These are phyloP conservation scores for Nelumbo lutea DNA, from an alignment of 164 flowering plant species.

Conservation along the genomic window DNA sequence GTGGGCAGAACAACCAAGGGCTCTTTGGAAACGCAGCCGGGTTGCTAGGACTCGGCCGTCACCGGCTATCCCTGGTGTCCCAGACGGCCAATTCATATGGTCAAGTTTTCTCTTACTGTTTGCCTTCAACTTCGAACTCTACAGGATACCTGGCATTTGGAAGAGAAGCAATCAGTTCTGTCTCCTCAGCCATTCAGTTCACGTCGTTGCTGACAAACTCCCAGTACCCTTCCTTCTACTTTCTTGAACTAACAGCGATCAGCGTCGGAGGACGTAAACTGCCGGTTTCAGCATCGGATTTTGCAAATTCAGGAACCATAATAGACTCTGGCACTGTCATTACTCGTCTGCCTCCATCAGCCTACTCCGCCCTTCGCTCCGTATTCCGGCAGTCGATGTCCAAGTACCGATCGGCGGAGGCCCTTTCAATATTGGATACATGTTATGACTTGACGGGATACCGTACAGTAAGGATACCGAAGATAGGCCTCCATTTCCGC, in stretches of 20 bases:
- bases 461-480: neutral
- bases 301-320: slow-evolving; percentile 21
- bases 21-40: slow-evolving; percentile 40
- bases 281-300: slow-evolving; percentile 8
- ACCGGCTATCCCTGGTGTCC: slow-evolving; percentile 29
- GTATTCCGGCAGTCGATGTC: slow-evolving; percentile 17
- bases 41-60: slow-evolving; percentile 38
- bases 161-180: neutral
- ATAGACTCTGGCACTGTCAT: slow-evolving; percentile 42
- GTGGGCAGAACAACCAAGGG: slow-evolving; percentile 40
- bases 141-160: slow-evolving; percentile 49
- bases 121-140: slow-evolving; percentile 39
- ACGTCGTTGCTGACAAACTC: slow-evolving; percentile 23
- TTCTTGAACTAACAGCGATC: slow-evolving; percentile 20
- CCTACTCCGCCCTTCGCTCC: slow-evolving; percentile 18
- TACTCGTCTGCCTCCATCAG: slow-evolving; percentile 26
- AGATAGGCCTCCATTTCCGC: neutral
- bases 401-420: slow-evolving; percentile 7
- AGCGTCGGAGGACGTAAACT: slow-evolving; percentile 22
- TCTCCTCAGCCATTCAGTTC: slow-evolving; percentile 14
- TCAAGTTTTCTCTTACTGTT: slow-evolving; percentile 54
- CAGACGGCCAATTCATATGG: slow-evolving; percentile 30
- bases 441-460: neutral
- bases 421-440: slow-evolving; percentile 18
- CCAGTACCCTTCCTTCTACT: slow-evolving; percentile 26